Percentiles rank a stretch among this genome's conserved stretches.
phyloP scores from a whole-genome alignment of 805 yeast species.

The Starmerella vaccinii region DNA sequence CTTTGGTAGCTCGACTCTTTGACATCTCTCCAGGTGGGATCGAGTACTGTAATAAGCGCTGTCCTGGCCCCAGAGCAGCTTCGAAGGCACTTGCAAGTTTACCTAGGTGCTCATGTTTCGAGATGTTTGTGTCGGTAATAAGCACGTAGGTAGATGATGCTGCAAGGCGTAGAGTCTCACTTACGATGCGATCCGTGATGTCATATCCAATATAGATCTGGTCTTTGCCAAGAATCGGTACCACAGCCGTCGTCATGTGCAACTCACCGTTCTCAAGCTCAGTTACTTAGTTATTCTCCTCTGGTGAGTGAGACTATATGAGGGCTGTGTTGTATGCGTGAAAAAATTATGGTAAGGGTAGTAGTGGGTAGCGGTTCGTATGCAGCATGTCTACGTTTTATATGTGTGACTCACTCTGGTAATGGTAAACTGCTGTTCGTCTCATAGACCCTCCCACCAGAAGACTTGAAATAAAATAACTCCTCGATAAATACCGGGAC shows the following conservation, averaged over 20 bases:
- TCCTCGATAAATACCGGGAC: no score
- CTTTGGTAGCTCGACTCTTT: slow-evolving; percentile 82
- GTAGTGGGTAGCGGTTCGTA: not conserved
- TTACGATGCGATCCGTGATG: slow-evolving; percentile 62
- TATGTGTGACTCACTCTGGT: not conserved
- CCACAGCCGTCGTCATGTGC: slow-evolving; percentile 33
- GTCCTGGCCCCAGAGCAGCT: slow-evolving; percentile 8
- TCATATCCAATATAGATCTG: slow-evolving; percentile 84
- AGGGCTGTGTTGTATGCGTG: not conserved
- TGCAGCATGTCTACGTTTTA: not conserved
- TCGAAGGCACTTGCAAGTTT: slow-evolving; percentile 36
- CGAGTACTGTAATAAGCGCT: slow-evolving; percentile 57
- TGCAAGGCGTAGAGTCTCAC: slow-evolving; percentile 49
- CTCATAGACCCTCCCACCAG: not conserved
- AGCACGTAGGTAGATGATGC: slow-evolving; percentile 87
- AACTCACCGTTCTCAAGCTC: no score
- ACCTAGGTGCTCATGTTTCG: slow-evolving; percentile 33
- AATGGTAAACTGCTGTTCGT: not conserved
- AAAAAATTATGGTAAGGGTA: slow-evolving; percentile 5
- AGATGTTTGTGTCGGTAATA: slow-evolving; percentile 74
- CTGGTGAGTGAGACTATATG: not conserved
- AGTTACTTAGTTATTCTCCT: no score
- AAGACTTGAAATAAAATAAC: no score
- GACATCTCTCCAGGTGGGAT: slow-evolving; percentile 91
- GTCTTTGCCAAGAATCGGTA: slow-evolving; percentile 69